Evolutionary conservation across 768 basidiomycete species (phyloP).

Genomic region (Tulasnella sp.): DNA sequence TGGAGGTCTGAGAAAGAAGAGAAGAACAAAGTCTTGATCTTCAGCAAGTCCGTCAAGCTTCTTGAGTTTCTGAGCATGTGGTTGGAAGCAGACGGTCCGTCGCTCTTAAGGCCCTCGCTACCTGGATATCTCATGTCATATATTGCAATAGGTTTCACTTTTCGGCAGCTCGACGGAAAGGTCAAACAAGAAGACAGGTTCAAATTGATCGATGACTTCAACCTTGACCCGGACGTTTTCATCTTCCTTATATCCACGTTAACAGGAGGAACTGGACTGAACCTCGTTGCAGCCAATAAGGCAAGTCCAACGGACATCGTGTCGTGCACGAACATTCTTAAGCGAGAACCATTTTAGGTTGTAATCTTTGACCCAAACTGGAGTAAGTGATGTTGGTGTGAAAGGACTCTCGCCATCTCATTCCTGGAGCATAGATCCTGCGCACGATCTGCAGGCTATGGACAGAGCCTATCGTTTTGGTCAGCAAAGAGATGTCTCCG

Average conservation of each 20-base stretch:
- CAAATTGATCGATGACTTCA: slow-evolving; percentile 76
- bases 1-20: slow-evolving; percentile 45
- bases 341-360: slow-evolving; percentile 5
- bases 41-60: slow-evolving; percentile 88
- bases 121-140: not conserved
- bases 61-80: slow-evolving; percentile 81
- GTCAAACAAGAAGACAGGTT: slow-evolving; percentile 57
- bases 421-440: slow-evolving; percentile 61
- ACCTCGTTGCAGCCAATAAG: slow-evolving; percentile 88
- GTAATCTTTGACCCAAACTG: slow-evolving; percentile 69
- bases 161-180: slow-evolving; percentile 75
- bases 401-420: not conserved
- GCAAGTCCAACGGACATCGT: slow-evolving; percentile 40
- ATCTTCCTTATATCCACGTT: slow-evolving; percentile 86
- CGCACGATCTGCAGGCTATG: slow-evolving; percentile 92
- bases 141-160: slow-evolving; percentile 43
- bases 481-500: slow-evolving; percentile 78
- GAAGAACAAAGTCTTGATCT: slow-evolving; percentile 85
- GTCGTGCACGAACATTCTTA: not conserved
- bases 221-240: slow-evolving; percentile 65
- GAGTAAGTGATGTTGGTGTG: slow-evolving; percentile 54
- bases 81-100: slow-evolving; percentile 53
- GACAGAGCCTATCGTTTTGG: slow-evolving; percentile 84
- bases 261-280: slow-evolving; percentile 88
- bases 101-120: not conserved